Evolutionary conservation across 352 stramenopile genomes (phyloP), one percentile per base, ranked within the genome.

Genomic region (Globisporangium cylindrosporum): DNA sequence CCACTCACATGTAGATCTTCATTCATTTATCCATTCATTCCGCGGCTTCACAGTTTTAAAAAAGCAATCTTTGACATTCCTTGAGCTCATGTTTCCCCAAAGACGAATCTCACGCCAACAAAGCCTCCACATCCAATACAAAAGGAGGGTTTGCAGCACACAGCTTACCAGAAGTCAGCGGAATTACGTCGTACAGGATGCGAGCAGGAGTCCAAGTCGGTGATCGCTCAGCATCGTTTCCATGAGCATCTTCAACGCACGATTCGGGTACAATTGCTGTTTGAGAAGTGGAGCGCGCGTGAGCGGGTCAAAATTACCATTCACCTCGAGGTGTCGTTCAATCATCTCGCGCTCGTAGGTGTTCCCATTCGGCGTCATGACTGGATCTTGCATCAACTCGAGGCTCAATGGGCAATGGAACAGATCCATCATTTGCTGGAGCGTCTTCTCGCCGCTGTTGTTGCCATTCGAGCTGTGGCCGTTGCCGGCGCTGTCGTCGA

Each of bases 311-410:
- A 91, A 93, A 29, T 84, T 79, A 59, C 84, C 84, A 66, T 93
- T 93, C 7, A 90, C 73, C 46, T 84, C 78, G 12, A 93, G 69
- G 58, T 93, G 84, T 25, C 80, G 77, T 58, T 93, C 82, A 46
- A 93, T 93, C 84, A 93, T 91, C 1, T 82, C 78, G 38, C 84
- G 84, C 46, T 93, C 84, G 67, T 90, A 93, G 51, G 84, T 88
- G 66, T 89, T 83, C n/a, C 84, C 84, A 20, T 84, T 84, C 3
- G 84, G 82, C 3, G 82, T 90, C 51, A 86, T 90, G 3, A 93
- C 84, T 1, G 84, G 84, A 57, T 93, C 82, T 38, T 89, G 73
- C 84, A 93, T 93, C n/a, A 88, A 53, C 64, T 93, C 84, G 27
- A 93, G 74, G 53, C 84, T 93, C 68, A 93, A 48, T 12, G 84